These are phyloP conservation scores for Diplocarpon rosae DNA, from an alignment of 2,329 filamentous ascomycete species.

Conservation along the genomic window DNA sequence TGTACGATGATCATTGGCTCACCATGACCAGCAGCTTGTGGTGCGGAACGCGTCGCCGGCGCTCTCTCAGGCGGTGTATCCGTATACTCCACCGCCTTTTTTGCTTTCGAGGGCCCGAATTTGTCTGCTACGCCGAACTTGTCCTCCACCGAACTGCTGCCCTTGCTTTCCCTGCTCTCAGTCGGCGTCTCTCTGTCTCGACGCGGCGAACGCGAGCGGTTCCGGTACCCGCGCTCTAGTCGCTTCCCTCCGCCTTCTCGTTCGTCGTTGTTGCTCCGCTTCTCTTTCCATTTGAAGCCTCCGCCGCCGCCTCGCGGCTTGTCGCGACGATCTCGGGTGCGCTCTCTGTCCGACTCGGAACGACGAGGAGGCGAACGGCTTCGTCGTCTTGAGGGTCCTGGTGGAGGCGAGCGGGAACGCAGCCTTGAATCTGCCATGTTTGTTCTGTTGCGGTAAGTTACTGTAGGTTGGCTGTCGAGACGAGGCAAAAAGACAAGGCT, in stretches of 20 bases:
- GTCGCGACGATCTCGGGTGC: slow-evolving; percentile 16
- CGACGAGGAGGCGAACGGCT: slow-evolving; percentile 33
- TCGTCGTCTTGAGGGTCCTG: slow-evolving; percentile 26
- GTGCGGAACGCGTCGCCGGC: slow-evolving; percentile 15
- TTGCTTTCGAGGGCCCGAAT: slow-evolving; percentile 16
- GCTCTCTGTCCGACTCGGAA: slow-evolving; percentile 30
- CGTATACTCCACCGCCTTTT: slow-evolving; percentile 6
- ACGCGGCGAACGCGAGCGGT: slow-evolving; percentile 30
- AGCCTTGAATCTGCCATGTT: slow-evolving; percentile 19
- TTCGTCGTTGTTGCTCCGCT: slow-evolving; percentile 33
- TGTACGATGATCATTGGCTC: slow-evolving; percentile 91
- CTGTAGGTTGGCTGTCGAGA: neutral
- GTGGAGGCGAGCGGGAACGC: slow-evolving; percentile 21
- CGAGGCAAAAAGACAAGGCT: slow-evolving; percentile 1
- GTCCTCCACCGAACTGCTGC: slow-evolving; percentile 16
- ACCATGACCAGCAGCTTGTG: slow-evolving; percentile 20
- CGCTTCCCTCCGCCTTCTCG: slow-evolving; percentile 34
- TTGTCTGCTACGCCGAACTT: slow-evolving; percentile 26
- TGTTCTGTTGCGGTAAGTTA: slow-evolving; percentile 40
- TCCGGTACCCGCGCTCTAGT: slow-evolving; percentile 43
- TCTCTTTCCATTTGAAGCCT: slow-evolving; percentile 50
- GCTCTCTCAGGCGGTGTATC: slow-evolving; percentile 17
- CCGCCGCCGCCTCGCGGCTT: slow-evolving; percentile 22
- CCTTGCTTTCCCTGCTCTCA: slow-evolving; percentile 2
- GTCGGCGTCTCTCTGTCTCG: slow-evolving; percentile 18